These are phyloP conservation scores for Hibiscus trionum DNA, from an alignment of 345 rosid species.

Conservation along the genomic window DNA sequence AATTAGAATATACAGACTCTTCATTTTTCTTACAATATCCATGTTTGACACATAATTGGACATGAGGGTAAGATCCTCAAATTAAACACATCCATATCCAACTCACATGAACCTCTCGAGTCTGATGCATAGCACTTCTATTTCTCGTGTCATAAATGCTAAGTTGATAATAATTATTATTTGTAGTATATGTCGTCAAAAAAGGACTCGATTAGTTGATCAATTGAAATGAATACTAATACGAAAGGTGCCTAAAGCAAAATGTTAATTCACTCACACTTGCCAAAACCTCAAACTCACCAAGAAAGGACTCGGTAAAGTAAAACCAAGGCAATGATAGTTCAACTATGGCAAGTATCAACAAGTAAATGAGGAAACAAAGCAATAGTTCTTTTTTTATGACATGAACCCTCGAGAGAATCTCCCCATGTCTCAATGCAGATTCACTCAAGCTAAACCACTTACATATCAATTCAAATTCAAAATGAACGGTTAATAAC, in stretches of 20 bases:
- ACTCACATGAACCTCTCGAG: not conserved
- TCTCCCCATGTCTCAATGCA: not conserved
- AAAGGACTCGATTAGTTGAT: no score
- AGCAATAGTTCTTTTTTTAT: not conserved
- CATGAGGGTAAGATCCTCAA: not conserved
- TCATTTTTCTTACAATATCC: not conserved
- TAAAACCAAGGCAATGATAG: not conserved
- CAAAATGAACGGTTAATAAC: not conserved
- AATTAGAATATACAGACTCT: not conserved
- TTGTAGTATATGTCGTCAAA: no score
- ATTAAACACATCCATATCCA: not conserved
- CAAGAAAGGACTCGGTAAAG: not conserved
- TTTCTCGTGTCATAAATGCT: no score
- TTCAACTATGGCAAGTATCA: not conserved
- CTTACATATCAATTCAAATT: not conserved
- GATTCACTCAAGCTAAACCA: not conserved
- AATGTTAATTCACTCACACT: not conserved
- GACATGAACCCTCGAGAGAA: not conserved
- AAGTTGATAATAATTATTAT: no score
- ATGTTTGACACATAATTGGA: not conserved
- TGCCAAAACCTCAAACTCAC: not conserved
- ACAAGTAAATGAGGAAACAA: not conserved
- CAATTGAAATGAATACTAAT: no score
- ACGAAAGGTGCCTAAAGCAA: no score
- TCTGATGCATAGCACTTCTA: not conserved